phyloP scores from a whole-genome alignment of 116 monocot species.

The Posidonia oceanica region DNA sequence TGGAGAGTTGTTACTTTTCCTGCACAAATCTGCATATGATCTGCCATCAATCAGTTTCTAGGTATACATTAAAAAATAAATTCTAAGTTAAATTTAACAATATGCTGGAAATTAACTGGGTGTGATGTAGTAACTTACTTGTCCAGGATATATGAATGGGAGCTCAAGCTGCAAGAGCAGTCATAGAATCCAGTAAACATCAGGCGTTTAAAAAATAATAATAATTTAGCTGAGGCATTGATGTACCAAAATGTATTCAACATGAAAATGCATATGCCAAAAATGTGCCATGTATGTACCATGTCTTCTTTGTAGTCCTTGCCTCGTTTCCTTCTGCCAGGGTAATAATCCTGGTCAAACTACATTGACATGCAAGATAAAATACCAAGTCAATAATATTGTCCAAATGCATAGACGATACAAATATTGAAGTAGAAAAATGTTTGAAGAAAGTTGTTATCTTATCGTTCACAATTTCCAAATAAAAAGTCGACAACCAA shows the following conservation, averaged over 20 bases:
- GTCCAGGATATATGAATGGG: constrained; percentile 93
- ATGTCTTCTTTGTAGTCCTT: constrained; percentile 94
- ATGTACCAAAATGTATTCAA: not conserved
- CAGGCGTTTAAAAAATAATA: no score
- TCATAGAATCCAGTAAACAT: not conserved
- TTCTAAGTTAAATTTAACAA: not conserved
- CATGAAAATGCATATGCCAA: not conserved
- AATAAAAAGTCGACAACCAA: no score
- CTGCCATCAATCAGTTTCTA: not conserved
- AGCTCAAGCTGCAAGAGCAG: constrained; percentile 71
- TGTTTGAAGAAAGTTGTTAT: no score
- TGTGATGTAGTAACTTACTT: constrained; percentile 27
- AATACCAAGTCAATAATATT: not conserved
- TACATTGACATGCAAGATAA: constrained; percentile 18
- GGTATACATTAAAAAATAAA: not conserved
- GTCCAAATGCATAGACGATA: no score
- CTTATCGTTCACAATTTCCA: no score
- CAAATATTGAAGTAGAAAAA: no score
- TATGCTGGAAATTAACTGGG: not conserved
- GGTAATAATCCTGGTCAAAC: constrained; percentile 97
- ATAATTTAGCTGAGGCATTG: not conserved
- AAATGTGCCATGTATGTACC: constrained; percentile 23
- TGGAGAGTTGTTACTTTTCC: constrained; percentile 76
- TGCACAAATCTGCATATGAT: constrained; percentile 48
- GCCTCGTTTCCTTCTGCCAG: constrained; percentile 93